Base-by-base conservation (phyloP, 1,139 yeast species). In the Saccharomyces hybrid region DNA sequence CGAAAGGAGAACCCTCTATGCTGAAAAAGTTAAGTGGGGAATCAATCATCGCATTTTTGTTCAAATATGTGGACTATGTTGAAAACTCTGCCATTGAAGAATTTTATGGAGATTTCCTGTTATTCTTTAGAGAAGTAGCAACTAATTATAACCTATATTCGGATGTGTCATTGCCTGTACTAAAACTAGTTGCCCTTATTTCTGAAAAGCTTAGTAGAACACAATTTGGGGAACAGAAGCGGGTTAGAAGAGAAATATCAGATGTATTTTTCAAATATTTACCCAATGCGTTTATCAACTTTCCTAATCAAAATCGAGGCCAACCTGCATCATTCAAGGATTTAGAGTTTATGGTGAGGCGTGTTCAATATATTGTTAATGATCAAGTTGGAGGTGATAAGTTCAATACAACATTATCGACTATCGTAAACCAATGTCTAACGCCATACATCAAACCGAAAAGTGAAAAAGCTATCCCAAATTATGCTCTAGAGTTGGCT, bases 71-170 rank as follows among this genome's bases (percentile, higher is more conserved):
- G 23, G 73, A 73, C 6, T 79, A 89, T 0, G 73, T 91, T 47
- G 95, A 88, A 57, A 78, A 77, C 57, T 96, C 89, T 61, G 82
- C 88, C 0, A 73, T 89, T 41, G 88, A 84, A 55, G 96, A 90
- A 56, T 76, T 88, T 27, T 89, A 91, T 84, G 68, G 68, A 20
- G 78, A 78, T 27, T 74, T 84, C 25, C 71, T 81, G 48, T 70
- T 69, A 5, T 89, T 88, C 62, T 73, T 87, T 59, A 82, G 77
- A 58, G 89, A 84, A 27, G 78, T 83, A 0, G 62, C 76, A 46
- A 69, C 77, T 13, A 81, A 82, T 61, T 68, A 77, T 16, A 60
- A 71, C n/a, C 65, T 72, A 2, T 88, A 81, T 65, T 77, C 76
- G 53, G 70, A 70, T 1, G 66, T 85, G 0, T 68, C 82, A 48